These are phyloP conservation scores for Hysterangium stoloniferum DNA, from an alignment of 768 basidiomycete genomes.

Conservation along the genomic window DNA sequence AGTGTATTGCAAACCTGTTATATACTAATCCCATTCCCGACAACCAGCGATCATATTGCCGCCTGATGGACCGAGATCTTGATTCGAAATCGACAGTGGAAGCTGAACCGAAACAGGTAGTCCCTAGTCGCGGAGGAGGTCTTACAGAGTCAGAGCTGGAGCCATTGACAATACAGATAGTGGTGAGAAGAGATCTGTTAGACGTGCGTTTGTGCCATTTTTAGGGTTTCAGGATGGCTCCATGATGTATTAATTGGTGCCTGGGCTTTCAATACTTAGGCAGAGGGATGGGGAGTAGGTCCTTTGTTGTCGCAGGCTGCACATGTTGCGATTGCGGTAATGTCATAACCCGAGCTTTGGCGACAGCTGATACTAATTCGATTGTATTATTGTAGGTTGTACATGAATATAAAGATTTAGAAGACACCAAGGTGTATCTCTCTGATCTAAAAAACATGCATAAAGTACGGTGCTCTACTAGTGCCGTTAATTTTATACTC, in stretches of 20 bases:
- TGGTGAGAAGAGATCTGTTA: slow-evolving; percentile 35
- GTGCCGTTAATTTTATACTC: not conserved
- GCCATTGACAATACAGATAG: slow-evolving; percentile 36
- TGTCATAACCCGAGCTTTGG: not conserved
- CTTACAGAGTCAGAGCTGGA: slow-evolving; percentile 11
- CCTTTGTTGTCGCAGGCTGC: slow-evolving; percentile 39
- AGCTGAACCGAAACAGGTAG: too few species aligned
- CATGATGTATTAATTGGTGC: not conserved
- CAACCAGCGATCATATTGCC: too few species aligned
- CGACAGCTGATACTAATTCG: not conserved
- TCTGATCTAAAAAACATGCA: slow-evolving; percentile 33
- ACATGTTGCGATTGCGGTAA: slow-evolving; percentile 36
- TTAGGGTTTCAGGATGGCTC: not conserved
- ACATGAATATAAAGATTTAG: slow-evolving; percentile 30
- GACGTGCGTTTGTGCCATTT: slow-evolving; percentile 32
- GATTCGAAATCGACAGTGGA: too few species aligned
- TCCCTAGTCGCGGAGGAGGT: not conserved
- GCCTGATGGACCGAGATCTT: too few species aligned
- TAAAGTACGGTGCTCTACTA: slow-evolving; percentile 25
- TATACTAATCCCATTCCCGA: too few species aligned
- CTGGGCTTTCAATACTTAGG: slow-evolving; percentile 17
- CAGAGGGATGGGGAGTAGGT: slow-evolving; percentile 36
- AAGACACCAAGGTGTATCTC: slow-evolving; percentile 33
- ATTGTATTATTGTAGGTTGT: slow-evolving; percentile 25
- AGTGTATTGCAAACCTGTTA: too few species aligned